phyloP scores from a whole-genome alignment of 805 yeast species.

The Zygoascus bituminiphila region DNA sequence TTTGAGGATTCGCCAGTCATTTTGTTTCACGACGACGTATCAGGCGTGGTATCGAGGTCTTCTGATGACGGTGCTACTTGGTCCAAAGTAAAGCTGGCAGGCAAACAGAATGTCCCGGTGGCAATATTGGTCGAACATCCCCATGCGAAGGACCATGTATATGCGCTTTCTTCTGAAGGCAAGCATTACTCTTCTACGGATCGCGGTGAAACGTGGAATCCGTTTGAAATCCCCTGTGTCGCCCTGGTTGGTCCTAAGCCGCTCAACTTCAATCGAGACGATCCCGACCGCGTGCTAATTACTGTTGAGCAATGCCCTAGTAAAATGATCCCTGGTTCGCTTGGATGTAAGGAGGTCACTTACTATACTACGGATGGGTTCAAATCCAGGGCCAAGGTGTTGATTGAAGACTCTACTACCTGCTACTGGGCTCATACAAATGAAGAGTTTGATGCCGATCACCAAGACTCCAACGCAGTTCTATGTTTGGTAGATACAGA shows the following conservation, averaged over 20 bases:
- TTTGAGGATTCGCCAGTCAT: slow-evolving; percentile 30
- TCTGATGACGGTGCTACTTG: slow-evolving; percentile 41
- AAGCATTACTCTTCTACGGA: slow-evolving; percentile 35
- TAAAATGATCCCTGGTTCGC: slow-evolving; percentile 14
- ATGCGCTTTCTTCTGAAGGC: slow-evolving; percentile 29
- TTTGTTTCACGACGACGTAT: slow-evolving; percentile 12
- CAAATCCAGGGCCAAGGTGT: slow-evolving; percentile 25
- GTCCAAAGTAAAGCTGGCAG: slow-evolving; percentile 30
- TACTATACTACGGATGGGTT: slow-evolving; percentile 43
- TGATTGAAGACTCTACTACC: slow-evolving; percentile 27
- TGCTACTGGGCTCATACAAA: slow-evolving; percentile 22
- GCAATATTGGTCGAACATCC: slow-evolving; percentile 34
- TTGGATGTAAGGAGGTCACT: slow-evolving; percentile 31
- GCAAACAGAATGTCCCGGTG: slow-evolving; percentile 25
- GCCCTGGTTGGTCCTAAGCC: slow-evolving; percentile 23
- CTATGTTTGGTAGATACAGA: slow-evolving; percentile 37
- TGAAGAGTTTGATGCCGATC: slow-evolving; percentile 18
- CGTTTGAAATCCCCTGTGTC: slow-evolving; percentile 26
- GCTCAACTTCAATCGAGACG: slow-evolving; percentile 34
- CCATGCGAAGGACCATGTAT: slow-evolving; percentile 31
- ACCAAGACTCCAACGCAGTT: slow-evolving; percentile 30
- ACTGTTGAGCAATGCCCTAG: slow-evolving; percentile 32
- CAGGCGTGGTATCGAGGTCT: slow-evolving; percentile 35
- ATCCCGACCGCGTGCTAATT: slow-evolving; percentile 32
- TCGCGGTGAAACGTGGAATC: slow-evolving; percentile 36